phyloP scores from a whole-genome alignment of 129 eudicot species.

The Centella asiatica region DNA sequence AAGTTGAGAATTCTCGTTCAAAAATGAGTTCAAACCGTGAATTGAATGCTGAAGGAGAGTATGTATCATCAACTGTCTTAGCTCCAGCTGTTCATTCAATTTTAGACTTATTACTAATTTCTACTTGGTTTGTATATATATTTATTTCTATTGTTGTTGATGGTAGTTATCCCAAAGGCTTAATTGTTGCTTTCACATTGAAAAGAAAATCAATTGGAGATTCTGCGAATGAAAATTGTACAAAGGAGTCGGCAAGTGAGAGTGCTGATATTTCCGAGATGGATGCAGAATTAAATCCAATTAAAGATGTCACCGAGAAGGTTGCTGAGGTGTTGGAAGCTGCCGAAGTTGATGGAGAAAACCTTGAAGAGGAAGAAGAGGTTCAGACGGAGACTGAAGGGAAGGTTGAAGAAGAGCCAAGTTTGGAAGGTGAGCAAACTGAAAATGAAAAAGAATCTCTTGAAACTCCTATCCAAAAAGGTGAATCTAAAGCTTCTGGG shows the following conservation, averaged over 20 bases:
- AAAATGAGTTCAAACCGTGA: conserved; percentile 27
- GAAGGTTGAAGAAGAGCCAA: conserved; percentile 28
- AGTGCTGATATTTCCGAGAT: conserved; percentile 15
- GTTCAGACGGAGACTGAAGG: conserved; percentile 21
- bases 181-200: conserved; percentile 73
- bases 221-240: conserved; percentile 18
- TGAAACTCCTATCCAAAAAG: conserved; percentile 14
- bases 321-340: conserved; percentile 21
- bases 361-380: conserved; percentile 13
- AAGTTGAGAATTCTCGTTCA: conserved; percentile 36
- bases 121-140: not conserved
- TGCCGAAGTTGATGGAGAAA: conserved; percentile 10
- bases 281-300: conserved; percentile 26
- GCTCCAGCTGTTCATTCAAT: not conserved
- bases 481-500: conserved; percentile 23
- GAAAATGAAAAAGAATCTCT: conserved; percentile 31
- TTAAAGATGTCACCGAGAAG: conserved; percentile 11
- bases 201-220: conserved; percentile 35
- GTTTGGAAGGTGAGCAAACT: conserved; percentile 36
- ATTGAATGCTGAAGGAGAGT: conserved; percentile 52
- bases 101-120: not conserved
- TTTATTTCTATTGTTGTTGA: not conserved
- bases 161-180: conserved; percentile 69
- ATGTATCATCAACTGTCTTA: conserved; percentile 14
- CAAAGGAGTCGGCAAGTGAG: conserved; percentile 18